A percentile compares a stretch with the other conserved stretches of the same genome.
phyloP scores from a whole-genome alignment of 2,329 filamentous ascomycete species.

The Arthrobotrys entomopaga region DNA sequence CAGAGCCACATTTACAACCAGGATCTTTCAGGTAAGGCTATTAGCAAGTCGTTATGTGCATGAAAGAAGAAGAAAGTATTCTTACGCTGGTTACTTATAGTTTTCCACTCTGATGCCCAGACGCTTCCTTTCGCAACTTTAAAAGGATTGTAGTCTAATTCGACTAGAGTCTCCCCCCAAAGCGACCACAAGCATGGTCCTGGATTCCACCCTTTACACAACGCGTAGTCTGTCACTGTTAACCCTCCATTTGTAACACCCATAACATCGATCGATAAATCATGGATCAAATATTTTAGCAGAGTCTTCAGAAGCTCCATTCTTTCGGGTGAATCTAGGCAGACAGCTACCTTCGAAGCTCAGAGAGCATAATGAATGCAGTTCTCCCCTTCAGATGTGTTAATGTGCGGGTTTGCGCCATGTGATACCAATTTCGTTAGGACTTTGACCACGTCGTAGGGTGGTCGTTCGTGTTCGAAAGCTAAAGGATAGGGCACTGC shows the following conservation, averaged over 20 bases:
- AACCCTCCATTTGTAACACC: neutral
- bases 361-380: slow-evolving; percentile 7
- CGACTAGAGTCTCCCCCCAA: neutral
- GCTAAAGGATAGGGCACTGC: neutral
- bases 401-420: slow-evolving; percentile 5
- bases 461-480: neutral
- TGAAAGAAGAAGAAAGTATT: too few relatives aligned
- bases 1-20: too few relatives aligned
- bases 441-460: neutral
- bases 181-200: slow-evolving; percentile 20
- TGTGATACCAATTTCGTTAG: neutral
- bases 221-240: slow-evolving; percentile 8
- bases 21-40: neutral
- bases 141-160: slow-evolving; percentile 1
- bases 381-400: neutral
- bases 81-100: neutral
- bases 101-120: neutral
- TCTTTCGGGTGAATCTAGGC: neutral
- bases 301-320: slow-evolving; percentile 1
- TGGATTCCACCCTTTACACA: neutral
- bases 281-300: slow-evolving; percentile 11
- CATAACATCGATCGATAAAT: slow-evolving; percentile 12
- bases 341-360: neutral
- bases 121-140: slow-evolving; percentile 14
- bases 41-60: neutral